Evolutionary conservation across 352 stramenopile species (phyloP), one percentile per base, ranked within the genome.

Genomic region (Globisporangium takayamanum): DNA sequence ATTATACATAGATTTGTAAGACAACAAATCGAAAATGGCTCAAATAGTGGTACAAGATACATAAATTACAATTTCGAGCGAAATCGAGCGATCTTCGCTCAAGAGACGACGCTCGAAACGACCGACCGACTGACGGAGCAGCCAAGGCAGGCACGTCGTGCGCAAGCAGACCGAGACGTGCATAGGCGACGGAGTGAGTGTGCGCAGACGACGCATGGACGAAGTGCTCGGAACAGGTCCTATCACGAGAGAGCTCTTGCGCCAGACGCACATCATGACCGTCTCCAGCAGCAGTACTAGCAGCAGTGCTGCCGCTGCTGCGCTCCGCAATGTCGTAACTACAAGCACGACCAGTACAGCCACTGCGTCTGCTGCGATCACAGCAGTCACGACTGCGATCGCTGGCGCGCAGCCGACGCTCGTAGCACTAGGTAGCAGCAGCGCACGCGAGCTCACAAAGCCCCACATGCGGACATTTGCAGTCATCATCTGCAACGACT

Each of bases 401-500:
- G 26, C 37, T 36, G 26, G 33, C 41, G 5, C 61, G n/a, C 28
- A 28, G 25, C 47, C 53, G 22, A 52, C 58, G 26, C 15, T 64
- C 15, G 41, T 53, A 16, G 25, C 30, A 15, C 26, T 36, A 3
- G 28, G 25, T 15, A 30, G 30, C 26, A 53, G 41, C 50, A 52
- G 25, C 18, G 26, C 57, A 1, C 15, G 16, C 2, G 30, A 14
- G 14, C 2, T n/a, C 16, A 8, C 20, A 14, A 48, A 25, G 15
- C 11, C 36, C 2, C 36, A 59, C 28, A 72, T 95, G 60, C 84
- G 87, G 0, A 68, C 64, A 20, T 95, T 93, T 55, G 83, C 83
- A 6, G 81, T 84, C 33, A 93, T 95, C 62, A 63, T 94, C 10
- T 95, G 87, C 67, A 74, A 70, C 64, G 67, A 80, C 30, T 95